A percentile compares a stretch with the other conserved stretches of the same genome.
Conservation (phyloP, 306 rosid species). For the Prunus davidiana region DNA sequence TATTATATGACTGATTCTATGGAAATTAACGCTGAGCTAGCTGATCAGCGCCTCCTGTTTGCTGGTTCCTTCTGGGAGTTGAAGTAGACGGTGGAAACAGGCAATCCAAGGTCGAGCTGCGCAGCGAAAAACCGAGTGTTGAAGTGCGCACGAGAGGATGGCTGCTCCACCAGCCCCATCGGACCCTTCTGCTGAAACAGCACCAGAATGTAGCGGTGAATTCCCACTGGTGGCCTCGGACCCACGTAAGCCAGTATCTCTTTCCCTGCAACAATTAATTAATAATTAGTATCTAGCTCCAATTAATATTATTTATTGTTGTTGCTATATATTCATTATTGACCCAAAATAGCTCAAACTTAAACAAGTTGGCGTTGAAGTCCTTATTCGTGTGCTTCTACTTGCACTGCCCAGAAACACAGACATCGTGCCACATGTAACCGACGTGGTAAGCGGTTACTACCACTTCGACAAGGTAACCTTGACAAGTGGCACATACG, state of each 20-base stretch:
- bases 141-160: conserved; percentile 50
- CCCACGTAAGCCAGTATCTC: conserved; percentile 71
- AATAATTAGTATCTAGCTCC: background rate
- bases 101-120: conserved; percentile 62
- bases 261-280: conserved; percentile 41
- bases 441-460: background rate
- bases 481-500: conserved; percentile 21
- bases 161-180: conserved; percentile 58
- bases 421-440: background rate
- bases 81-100: conserved; percentile 80
- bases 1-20: too few relatives aligned
- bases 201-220: conserved; percentile 72
- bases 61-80: conserved; percentile 85
- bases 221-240: conserved; percentile 77
- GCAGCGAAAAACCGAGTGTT: conserved; percentile 71
- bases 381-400: background rate
- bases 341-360: background rate
- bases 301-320: background rate
- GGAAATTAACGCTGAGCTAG: too few relatives aligned
- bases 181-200: conserved; percentile 62
- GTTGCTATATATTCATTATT: background rate
- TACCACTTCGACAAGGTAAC: conserved; percentile 10
- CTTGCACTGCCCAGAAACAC: background rate
- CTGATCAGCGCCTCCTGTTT: conserved; percentile 42
- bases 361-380: background rate